phyloP scores from a whole-genome alignment of 2,329 filamentous ascomycete genomes.

The Hymenotorrendiella dingleyae region DNA sequence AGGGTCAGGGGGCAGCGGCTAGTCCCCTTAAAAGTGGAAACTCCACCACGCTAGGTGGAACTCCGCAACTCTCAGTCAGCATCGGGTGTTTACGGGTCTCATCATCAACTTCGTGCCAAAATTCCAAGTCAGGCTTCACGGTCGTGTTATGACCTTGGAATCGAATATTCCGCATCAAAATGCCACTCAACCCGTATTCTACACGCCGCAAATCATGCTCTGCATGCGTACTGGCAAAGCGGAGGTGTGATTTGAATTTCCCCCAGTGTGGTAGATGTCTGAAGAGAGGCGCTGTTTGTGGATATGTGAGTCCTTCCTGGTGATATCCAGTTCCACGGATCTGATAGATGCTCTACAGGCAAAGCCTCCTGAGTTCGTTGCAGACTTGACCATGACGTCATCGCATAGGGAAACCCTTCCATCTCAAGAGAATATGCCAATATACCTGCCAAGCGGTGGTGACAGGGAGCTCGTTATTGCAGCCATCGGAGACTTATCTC shows the following conservation, averaged over 20 bases:
- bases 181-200: conserved; percentile 1
- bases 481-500: background rate
- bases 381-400: conserved; percentile 4
- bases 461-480: background rate
- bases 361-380: background rate
- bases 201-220: conserved; percentile 17
- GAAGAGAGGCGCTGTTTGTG: conserved; percentile 11
- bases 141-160: no score
- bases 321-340: no score
- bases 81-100: no score
- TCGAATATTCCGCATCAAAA: no score
- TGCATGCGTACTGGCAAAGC: conserved; percentile 21
- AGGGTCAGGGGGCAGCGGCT: no score
- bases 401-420: background rate
- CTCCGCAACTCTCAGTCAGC: no score
- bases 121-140: no score
- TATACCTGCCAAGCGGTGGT: background rate
- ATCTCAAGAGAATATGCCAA: background rate
- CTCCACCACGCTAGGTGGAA: no score
- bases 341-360: background rate
- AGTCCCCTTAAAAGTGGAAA: no score
- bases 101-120: no score
- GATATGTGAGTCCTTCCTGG: conserved; percentile 23
- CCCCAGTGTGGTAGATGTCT: conserved; percentile 19
- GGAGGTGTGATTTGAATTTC: conserved; percentile 22